Base-by-base conservation (phyloP, 2,329 filamentous ascomycete species). In the Ploettnerulaceae sp. region DNA sequence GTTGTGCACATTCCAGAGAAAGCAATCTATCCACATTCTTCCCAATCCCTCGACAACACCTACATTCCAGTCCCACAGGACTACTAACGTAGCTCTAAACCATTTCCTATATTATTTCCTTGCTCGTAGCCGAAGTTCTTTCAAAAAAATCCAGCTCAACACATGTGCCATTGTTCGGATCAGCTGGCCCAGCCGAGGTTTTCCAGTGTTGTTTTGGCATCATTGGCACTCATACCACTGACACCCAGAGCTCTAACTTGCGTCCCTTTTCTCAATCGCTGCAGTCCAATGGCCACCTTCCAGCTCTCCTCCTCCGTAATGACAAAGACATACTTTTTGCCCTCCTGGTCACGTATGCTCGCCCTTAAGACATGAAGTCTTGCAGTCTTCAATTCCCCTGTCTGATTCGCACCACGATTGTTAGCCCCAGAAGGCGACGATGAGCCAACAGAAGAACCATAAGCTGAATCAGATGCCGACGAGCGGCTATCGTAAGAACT, bases 311-410 rank as follows among this genome's bases (percentile, higher is more conserved):
- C 73, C 60, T 84, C 79, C 31, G 72, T 70, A 25, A 85, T 66
- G 7, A 85, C 72, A 59, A 85, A 84, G 26, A 85, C 64, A 59
- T 78, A 84, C 26, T 79, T 72, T 66, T 82, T 82, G 33, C 78
- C 79, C 50, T 84, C 81, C 54, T 82, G 77, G 58, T 86, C 81
- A 45, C 79, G 70, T 48, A 84, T 71, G 11, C 75, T 81, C 17
- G 80, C 81, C 40, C 81, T 74, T 47, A 86, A 65, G 7, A 86
- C 64, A 61, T 85, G 82, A 42, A 81, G 63, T 41, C 77, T 76
- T 53, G 72, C 75, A 46, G 66, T 64, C 63, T 71, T 76, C 70
- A 71, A 74, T 55, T 75, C 74, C 48, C 75, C 77, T 38, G 69
- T 72, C 70, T 74, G 72, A 35, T 39, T 24, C 42, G 48, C 48